Evolutionary conservation across 371 early-diverging fungal genomes (phyloP).

Genomic region (Lichtheimia ramosa): DNA sequence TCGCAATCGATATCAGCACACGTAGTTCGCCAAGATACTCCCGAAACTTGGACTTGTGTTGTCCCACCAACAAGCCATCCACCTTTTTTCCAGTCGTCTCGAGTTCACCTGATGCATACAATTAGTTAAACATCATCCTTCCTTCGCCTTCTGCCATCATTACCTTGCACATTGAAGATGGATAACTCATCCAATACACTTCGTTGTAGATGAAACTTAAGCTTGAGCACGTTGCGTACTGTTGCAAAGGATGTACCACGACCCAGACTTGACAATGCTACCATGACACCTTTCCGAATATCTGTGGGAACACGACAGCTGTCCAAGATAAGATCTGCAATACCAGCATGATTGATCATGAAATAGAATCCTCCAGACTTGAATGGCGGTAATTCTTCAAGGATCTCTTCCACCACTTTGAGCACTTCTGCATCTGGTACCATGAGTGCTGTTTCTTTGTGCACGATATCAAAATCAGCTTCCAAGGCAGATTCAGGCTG

Average conservation of each 20-base stretch:
- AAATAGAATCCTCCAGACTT: slow-evolving; percentile 58
- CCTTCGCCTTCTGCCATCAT: not conserved
- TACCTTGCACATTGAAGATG: slow-evolving; percentile 60
- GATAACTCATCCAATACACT: slow-evolving; percentile 68
- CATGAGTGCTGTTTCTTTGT: slow-evolving; percentile 64
- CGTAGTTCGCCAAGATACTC: slow-evolving; percentile 54
- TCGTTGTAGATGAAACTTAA: slow-evolving; percentile 60
- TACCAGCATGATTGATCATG: slow-evolving; percentile 57
- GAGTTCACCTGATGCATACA: slow-evolving; percentile 45
- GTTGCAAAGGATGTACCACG: slow-evolving; percentile 60
- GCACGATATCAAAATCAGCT: slow-evolving; percentile 92
- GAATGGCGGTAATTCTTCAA: slow-evolving; percentile 77
- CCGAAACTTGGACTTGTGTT: slow-evolving; percentile 44
- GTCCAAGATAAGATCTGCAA: slow-evolving; percentile 67
- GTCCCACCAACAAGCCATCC: slow-evolving; percentile 59
- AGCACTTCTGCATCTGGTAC: slow-evolving; percentile 90
- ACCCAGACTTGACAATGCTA: slow-evolving; percentile 60
- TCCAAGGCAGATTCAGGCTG: slow-evolving; percentile 82
- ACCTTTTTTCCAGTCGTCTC: slow-evolving; percentile 50
- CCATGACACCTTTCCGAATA: slow-evolving; percentile 54
- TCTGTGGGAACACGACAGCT: slow-evolving; percentile 63
- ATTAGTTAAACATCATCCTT: not conserved
- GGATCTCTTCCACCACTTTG: slow-evolving; percentile 81
- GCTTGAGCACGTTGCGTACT: slow-evolving; percentile 60
- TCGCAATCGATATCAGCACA: slow-evolving; percentile 46